phyloP scores from a whole-genome alignment of 2,329 filamentous ascomycete genomes.

The Cladosporium colombiae region DNA sequence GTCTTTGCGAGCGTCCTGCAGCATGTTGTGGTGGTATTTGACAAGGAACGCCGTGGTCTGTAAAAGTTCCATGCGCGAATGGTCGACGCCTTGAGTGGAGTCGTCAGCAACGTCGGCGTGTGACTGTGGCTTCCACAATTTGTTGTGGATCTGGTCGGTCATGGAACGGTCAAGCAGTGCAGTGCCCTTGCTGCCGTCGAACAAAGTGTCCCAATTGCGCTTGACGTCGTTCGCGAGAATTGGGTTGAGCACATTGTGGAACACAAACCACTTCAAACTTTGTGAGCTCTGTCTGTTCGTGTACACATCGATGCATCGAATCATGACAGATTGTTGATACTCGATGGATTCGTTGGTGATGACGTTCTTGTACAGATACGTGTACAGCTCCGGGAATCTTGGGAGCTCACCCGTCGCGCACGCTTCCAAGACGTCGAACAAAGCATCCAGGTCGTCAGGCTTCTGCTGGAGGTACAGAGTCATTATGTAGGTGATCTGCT shows the following conservation, averaged over 20 bases:
- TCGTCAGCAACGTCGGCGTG: slow-evolving; percentile 78
- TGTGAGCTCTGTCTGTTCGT: slow-evolving; percentile 76
- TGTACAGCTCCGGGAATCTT: slow-evolving; percentile 70
- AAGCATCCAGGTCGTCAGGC: slow-evolving; percentile 64
- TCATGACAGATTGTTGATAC: slow-evolving; percentile 78
- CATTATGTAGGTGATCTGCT: slow-evolving; percentile 83
- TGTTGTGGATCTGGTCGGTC: slow-evolving; percentile 86
- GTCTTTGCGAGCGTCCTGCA: slow-evolving; percentile 92
- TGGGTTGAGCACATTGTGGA: slow-evolving; percentile 91
- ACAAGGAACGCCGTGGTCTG: slow-evolving; percentile 93
- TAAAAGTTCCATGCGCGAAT: slow-evolving; percentile 91
- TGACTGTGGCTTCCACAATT: slow-evolving; percentile 86
- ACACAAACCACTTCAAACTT: slow-evolving; percentile 87
- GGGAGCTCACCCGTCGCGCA: slow-evolving; percentile 83
- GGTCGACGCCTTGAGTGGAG: slow-evolving; percentile 83
- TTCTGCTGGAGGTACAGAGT: slow-evolving; percentile 76
- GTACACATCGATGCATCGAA: slow-evolving; percentile 86
- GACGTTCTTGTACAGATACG: slow-evolving; percentile 82
- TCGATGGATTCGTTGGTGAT: slow-evolving; percentile 83
- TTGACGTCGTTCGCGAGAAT: slow-evolving; percentile 96
- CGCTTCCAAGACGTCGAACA: slow-evolving; percentile 81
- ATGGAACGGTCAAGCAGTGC: slow-evolving; percentile 82
- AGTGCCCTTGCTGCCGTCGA: slow-evolving; percentile 58
- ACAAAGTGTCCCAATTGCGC: slow-evolving; percentile 66
- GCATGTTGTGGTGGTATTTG: slow-evolving; percentile 86